Percentiles rank a stretch among this genome's conserved stretches.
Conservation (phyloP, 176 grass and related monocot genomes). For the Oryza glumipatula region DNA sequence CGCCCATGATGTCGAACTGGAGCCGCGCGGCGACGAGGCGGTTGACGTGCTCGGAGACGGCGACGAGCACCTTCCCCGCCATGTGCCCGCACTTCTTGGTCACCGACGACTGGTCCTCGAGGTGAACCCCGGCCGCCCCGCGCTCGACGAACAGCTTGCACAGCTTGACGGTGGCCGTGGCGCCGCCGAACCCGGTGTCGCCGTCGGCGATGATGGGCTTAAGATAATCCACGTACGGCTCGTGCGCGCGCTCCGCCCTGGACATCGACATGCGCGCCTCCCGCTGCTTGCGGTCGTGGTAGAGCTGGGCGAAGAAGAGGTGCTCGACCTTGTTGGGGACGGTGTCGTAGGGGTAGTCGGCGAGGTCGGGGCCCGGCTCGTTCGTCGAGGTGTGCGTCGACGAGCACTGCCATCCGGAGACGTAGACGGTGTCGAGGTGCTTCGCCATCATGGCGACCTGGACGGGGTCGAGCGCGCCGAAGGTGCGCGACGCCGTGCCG, state of each 20-base stretch:
- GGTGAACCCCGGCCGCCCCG: constrained; percentile 80
- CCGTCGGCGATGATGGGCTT: constrained; percentile 88
- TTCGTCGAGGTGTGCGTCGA: constrained; percentile 89
- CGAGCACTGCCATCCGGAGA: constrained; percentile 98
- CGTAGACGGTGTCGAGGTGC: constrained; percentile 93
- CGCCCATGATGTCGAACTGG: constrained; percentile 97
- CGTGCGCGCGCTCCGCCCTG: constrained; percentile 40
- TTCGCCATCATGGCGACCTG: constrained; percentile 83
- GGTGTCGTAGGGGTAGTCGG: constrained; percentile 97
- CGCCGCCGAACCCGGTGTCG: constrained; percentile 85
- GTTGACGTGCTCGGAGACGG: constrained; percentile 78
- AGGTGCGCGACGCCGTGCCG: constrained; percentile 79
- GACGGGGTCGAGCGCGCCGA: constrained; percentile 91
- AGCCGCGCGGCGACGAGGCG: constrained; percentile 87
- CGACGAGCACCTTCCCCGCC: constrained; percentile 90
- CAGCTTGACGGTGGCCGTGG: constrained; percentile 86
- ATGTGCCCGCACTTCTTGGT: constrained; percentile 96
- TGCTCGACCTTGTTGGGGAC: constrained; percentile 94
- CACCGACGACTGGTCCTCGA: constrained; percentile 91
- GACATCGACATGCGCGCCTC: constrained; percentile 82
- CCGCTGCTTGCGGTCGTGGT: constrained; percentile 84
- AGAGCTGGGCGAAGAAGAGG: constrained; percentile 81
- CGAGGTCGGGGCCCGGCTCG: constrained; percentile 88
- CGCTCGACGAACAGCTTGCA: constrained; percentile 98
- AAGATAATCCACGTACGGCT: constrained; percentile 66